phyloP scores from a whole-genome alignment of 257 asterid genomes.

The Leonotis leonurus region DNA sequence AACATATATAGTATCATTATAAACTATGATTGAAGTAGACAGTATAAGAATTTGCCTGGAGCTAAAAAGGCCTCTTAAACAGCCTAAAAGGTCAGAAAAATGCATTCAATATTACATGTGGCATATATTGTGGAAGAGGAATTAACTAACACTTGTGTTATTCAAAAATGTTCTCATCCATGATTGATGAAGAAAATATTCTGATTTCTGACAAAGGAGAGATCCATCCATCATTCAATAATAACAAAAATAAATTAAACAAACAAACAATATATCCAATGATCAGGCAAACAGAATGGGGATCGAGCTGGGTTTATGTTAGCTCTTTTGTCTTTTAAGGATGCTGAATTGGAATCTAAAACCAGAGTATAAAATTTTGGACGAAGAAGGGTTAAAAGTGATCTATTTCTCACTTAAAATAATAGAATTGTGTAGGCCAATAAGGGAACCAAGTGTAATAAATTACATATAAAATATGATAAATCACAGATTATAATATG shows the following conservation, averaged over 20 bases:
- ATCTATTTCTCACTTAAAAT: conserved; percentile 6
- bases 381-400: conserved; percentile 25
- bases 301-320: conserved; percentile 40
- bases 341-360: conserved; percentile 49
- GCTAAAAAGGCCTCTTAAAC: conserved; percentile 12
- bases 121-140: not conserved
- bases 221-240: not conserved
- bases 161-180: not conserved
- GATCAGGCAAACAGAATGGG: conserved; percentile 37
- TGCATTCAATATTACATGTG: conserved; percentile 17
- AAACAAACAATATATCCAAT: conserved; percentile 17
- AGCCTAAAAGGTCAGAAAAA: conserved; percentile 9
- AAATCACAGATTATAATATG: conserved; percentile 33
- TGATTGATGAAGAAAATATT: conserved; percentile 10
- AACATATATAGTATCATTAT: not conserved
- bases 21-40: conserved; percentile 1
- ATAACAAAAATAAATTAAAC: not conserved
- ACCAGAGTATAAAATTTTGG: conserved; percentile 29
- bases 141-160: not conserved
- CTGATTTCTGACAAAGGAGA: conserved; percentile 14
- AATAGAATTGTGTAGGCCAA: conserved; percentile 44
- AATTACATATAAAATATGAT: conserved; percentile 32
- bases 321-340: conserved; percentile 44
- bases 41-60: not conserved
- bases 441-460: conserved; percentile 63